phyloP scores from a whole-genome alignment of 176 grass and related monocot genomes.

The Juncus effusus region DNA sequence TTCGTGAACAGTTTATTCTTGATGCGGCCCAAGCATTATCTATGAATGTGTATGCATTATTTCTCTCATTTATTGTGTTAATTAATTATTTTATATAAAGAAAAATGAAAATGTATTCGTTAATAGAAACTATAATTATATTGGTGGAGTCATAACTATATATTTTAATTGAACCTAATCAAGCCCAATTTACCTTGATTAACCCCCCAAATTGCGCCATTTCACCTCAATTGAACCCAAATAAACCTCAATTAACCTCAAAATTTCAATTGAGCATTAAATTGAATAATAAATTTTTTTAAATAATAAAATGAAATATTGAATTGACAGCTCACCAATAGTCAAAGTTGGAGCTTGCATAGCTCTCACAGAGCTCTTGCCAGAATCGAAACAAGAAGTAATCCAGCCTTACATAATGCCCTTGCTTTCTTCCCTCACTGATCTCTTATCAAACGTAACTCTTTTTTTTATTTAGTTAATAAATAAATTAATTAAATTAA shows the following conservation, averaged over 20 bases:
- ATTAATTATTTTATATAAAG: slow-evolving; percentile 3
- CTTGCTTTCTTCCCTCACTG: slow-evolving; percentile 70
- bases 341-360: slow-evolving; percentile 98
- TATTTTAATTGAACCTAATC: too few species aligned
- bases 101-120: neutral
- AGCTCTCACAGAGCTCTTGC: slow-evolving; percentile 61
- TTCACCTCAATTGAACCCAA: too few species aligned
- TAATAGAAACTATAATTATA: neutral
- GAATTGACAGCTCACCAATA: slow-evolving; percentile 56
- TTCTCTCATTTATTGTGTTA: slow-evolving; percentile 19
- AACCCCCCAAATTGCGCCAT: too few species aligned
- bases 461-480: neutral
- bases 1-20: slow-evolving; percentile 62
- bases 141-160: too few species aligned
- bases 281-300: too few species aligned
- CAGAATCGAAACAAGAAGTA: slow-evolving; percentile 44
- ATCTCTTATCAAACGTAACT: slow-evolving; percentile 74
- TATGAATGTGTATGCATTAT: slow-evolving; percentile 72
- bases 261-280: too few species aligned
- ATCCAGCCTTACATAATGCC: slow-evolving; percentile 59
- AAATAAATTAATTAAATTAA: slow-evolving; percentile 6
- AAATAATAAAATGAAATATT: slow-evolving; percentile 18
- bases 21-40: slow-evolving; percentile 62
- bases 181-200: too few species aligned
- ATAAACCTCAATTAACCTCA: too few species aligned